Evolutionary conservation across 1,284 basidiomycete genomes (phyloP).

Genomic region (Peniophora sp.): DNA sequence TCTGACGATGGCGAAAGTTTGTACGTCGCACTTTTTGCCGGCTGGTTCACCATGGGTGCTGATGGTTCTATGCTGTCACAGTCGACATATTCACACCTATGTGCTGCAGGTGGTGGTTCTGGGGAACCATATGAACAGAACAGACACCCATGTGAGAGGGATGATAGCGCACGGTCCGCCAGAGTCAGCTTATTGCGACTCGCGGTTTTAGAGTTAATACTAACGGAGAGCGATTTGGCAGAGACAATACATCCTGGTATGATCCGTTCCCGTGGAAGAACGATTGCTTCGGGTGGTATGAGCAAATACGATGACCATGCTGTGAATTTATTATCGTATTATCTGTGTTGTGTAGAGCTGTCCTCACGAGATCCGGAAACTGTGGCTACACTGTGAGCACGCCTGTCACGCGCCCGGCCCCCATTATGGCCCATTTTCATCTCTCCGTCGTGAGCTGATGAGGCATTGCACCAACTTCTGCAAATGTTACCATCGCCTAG

Average conservation of each 20-base stretch:
- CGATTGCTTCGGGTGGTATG: not conserved
- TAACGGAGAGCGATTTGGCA: too few relatives aligned
- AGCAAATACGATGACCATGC: slow-evolving; percentile 7
- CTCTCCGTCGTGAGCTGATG: too few relatives aligned
- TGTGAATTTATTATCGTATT: too few relatives aligned
- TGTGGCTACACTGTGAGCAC: too few relatives aligned
- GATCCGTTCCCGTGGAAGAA: not conserved
- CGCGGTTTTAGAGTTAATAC: too few relatives aligned
- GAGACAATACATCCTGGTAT: slow-evolving; percentile 11
- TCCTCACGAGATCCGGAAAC: too few relatives aligned
- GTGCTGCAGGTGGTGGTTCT: slow-evolving; percentile 87
- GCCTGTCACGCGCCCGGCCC: too few relatives aligned
- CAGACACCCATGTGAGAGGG: slow-evolving; percentile 96
- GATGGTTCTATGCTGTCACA: slow-evolving; percentile 25
- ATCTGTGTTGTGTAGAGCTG: too few relatives aligned
- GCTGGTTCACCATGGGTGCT: slow-evolving; percentile 3
- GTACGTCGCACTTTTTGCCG: slow-evolving; percentile 29
- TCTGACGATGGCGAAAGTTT: slow-evolving; percentile 70
- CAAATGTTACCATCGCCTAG: too few relatives aligned
- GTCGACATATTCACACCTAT: slow-evolving; percentile 83
- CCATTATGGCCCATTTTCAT: too few relatives aligned
- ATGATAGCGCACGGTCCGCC: slow-evolving; percentile 79
- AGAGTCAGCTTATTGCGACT: too few relatives aligned
- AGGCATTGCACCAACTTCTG: too few relatives aligned
- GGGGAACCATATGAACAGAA: slow-evolving; percentile 96